Conservation (phyloP, 1,284 basidiomycete species). For the Vanrija pseudolonga region DNA sequence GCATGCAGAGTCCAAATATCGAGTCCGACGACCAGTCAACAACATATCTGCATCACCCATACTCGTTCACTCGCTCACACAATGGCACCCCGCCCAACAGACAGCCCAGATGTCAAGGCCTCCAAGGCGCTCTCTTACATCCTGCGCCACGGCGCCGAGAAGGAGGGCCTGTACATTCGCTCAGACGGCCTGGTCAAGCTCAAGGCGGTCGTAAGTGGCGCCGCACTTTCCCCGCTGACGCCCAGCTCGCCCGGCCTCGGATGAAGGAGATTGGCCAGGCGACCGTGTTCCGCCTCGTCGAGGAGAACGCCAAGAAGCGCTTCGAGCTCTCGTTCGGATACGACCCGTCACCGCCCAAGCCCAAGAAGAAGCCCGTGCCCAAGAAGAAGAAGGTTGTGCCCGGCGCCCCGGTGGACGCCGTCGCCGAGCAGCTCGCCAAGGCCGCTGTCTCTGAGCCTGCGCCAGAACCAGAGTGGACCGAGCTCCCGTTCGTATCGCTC, state of each 20-base stretch:
- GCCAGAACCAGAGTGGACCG: conserved; percentile 15
- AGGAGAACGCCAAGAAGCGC: conserved; percentile 69
- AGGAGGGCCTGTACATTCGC: conserved; percentile 68
- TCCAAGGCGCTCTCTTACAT: conserved; percentile 82
- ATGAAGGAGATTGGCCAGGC: conserved; percentile 57
- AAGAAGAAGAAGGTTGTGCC: conserved; percentile 15
- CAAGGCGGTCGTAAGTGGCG: conserved; percentile 62
- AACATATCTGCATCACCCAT: neutral
- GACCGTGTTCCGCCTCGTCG: conserved; percentile 67
- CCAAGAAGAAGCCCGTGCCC: conserved; percentile 21
- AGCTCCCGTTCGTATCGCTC: conserved; percentile 25
- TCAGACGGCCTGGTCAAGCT: conserved; percentile 75
- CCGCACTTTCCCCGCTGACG: conserved; percentile 3
- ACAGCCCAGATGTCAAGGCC: conserved; percentile 53
- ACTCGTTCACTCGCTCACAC: neutral
- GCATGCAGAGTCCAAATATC: neutral
- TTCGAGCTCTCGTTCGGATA: conserved; percentile 66
- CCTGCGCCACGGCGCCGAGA: conserved; percentile 74
- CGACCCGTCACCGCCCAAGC: conserved; percentile 46
- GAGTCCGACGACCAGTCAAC: neutral
- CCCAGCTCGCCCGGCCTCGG: conserved; percentile 58
- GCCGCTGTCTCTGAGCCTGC: neutral
- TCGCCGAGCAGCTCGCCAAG: neutral
- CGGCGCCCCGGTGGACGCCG: neutral
- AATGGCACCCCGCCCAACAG: conserved; percentile 45